Evolutionary conservation across 2,329 filamentous ascomycete genomes (phyloP).

Genomic region (Penicillium nordicum): DNA sequence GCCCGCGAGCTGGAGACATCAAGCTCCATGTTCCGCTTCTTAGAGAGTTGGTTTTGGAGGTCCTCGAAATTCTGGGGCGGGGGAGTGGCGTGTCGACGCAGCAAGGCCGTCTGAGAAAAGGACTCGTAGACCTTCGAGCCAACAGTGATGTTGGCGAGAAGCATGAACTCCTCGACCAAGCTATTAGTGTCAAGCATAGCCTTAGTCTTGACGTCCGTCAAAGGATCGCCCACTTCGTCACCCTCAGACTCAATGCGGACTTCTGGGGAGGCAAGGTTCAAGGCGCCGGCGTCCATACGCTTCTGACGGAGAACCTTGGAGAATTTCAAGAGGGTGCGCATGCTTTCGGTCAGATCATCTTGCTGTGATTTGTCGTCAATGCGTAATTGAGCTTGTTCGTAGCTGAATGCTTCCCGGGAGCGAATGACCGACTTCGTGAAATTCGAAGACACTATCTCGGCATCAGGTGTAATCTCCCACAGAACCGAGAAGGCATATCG

Average conservation of each 20-base stretch:
- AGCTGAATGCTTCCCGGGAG: slow-evolving; percentile 94
- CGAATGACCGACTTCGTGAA: slow-evolving; percentile 99
- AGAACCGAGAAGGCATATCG: slow-evolving; percentile 80
- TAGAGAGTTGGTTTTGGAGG: slow-evolving; percentile 81
- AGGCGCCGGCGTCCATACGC: slow-evolving; percentile 90
- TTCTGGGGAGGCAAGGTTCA: slow-evolving; percentile 96
- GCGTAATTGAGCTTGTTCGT: slow-evolving; percentile 89
- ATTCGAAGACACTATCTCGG: slow-evolving; percentile 76
- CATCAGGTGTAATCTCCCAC: slow-evolving; percentile 84
- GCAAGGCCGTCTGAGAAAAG: slow-evolving; percentile 91
- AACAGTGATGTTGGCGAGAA: slow-evolving; percentile 94
- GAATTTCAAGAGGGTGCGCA: slow-evolving; percentile 79
- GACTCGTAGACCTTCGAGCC: slow-evolving; percentile 84
- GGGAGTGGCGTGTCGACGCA: slow-evolving; percentile 86
- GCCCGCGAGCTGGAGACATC: slow-evolving; percentile 83
- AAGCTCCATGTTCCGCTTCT: slow-evolving; percentile 77
- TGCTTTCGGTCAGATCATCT: slow-evolving; percentile 85
- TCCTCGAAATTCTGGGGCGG: slow-evolving; percentile 97
- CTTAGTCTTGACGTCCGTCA: slow-evolving; percentile 89
- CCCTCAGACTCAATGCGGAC: slow-evolving; percentile 93
- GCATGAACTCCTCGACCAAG: slow-evolving; percentile 98
- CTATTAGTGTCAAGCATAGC: slow-evolving; percentile 92
- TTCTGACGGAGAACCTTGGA: slow-evolving; percentile 93
- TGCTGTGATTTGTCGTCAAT: slow-evolving; percentile 86
- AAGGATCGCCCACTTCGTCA: slow-evolving; percentile 91